Percentiles rank a stretch among this genome's conserved stretches.
phyloP scores from a whole-genome alignment of 306 rosid genomes.

The Corylus americana region DNA sequence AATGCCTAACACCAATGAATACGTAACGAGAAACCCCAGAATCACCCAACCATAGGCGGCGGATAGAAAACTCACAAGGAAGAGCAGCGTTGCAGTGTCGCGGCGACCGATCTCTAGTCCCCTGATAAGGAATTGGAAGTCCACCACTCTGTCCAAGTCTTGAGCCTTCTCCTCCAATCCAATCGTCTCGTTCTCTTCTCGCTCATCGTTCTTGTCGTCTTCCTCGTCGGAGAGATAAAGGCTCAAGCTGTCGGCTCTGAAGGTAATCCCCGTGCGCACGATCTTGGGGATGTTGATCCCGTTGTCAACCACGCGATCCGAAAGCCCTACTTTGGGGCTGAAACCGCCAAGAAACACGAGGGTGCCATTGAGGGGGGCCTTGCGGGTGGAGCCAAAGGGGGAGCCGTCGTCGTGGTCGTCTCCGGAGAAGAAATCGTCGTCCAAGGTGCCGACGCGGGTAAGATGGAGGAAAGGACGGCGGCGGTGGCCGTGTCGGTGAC shows the following conservation, averaged over 20 bases:
- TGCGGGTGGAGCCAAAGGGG: slow-evolving; percentile 52
- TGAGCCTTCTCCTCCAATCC: slow-evolving; percentile 41
- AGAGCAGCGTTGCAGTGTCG: slow-evolving; percentile 66
- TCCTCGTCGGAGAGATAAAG: slow-evolving; percentile 21
- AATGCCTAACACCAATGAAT: slow-evolving; percentile 85
- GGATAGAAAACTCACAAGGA: slow-evolving; percentile 68
- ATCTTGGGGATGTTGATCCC: slow-evolving; percentile 72
- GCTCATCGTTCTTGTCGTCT: slow-evolving; percentile 24
- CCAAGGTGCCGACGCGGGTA: slow-evolving; percentile 87
- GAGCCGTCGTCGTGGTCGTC: slow-evolving; percentile 73
- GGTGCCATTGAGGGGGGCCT: slow-evolving; percentile 48
- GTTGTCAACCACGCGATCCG: slow-evolving; percentile 62
- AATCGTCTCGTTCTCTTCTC: slow-evolving; percentile 16
- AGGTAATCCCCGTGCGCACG: slow-evolving; percentile 63
- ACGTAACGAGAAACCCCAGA: slow-evolving; percentile 76
- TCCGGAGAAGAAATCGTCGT: slow-evolving; percentile 84
- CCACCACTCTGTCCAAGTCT: slow-evolving; percentile 48
- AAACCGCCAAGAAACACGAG: slow-evolving; percentile 43
- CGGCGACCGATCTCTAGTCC: slow-evolving; percentile 79
- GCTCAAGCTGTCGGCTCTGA: slow-evolving; percentile 37
- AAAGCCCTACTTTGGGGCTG: slow-evolving; percentile 49
- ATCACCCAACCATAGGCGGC: slow-evolving; percentile 87
- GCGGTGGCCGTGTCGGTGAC: slow-evolving; percentile 49
- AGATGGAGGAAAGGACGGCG: slow-evolving; percentile 76
- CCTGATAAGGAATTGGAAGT: slow-evolving; percentile 60